phyloP scores from a whole-genome alignment of 345 rosid genomes.

The Rhodamnia argentea region DNA sequence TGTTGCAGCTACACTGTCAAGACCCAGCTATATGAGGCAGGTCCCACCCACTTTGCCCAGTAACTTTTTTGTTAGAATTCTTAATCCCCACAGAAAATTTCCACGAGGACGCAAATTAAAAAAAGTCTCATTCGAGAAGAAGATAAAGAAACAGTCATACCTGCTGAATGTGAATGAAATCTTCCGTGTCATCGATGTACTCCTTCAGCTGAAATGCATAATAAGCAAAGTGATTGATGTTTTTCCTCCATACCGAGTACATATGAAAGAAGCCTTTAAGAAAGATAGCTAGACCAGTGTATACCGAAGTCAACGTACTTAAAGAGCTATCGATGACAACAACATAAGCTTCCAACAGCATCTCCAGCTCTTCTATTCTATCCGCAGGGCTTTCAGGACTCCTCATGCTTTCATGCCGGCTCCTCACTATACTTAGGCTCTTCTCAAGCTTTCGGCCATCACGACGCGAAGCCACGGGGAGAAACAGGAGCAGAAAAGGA shows the following conservation, averaged over 20 bases:
- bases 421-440: constrained; percentile 75
- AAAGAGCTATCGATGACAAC: constrained; percentile 82
- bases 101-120: background rate
- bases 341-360: constrained; percentile 96
- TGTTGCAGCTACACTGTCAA: too few species aligned
- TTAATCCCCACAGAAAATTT: background rate
- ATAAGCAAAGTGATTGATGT: background rate
- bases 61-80: background rate
- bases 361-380: constrained; percentile 87
- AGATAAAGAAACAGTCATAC: constrained; percentile 13
- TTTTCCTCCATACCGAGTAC: background rate
- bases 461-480: constrained; percentile 76
- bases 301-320: constrained; percentile 81
- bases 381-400: constrained; percentile 65
- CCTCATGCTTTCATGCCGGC: constrained; percentile 82
- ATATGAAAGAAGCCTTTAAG: background rate
- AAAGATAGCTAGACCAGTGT: background rate
- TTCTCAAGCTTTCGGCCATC: constrained; percentile 72
- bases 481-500: constrained; percentile 90
- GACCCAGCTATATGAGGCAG: too few species aligned
- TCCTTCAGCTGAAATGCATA: constrained; percentile 70
- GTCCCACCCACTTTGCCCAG: too few species aligned
- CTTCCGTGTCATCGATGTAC: constrained; percentile 88
- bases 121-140: background rate
- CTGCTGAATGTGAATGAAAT: constrained; percentile 89